Base-by-base conservation (phyloP, 129 eudicot genomes). In the Flaveria robusta region DNA sequence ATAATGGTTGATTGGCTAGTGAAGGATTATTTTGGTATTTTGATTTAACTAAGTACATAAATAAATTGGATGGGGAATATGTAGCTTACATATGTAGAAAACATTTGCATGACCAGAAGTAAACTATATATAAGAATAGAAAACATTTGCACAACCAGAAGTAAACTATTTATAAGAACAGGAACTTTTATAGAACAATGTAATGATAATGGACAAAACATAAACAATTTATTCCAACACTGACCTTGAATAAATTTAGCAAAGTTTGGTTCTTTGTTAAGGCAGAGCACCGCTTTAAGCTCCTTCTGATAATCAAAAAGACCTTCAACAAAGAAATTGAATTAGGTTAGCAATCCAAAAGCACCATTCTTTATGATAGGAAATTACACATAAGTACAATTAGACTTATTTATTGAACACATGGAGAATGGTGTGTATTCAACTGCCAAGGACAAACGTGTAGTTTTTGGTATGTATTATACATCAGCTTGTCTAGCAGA, bases 271-370 rank as follows among this genome's bases (percentile, higher is more conserved):
- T 89, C 78, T 94, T 91, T 42, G 97, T 91, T 87, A 94, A 83
- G 71, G 97, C 97, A 66, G 97, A 88, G 87, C 99, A 94, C 76
- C 99, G 88, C 86, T 94, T 94, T 74, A 94, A 82, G 88, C 96
- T 94, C 86, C 96, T 84, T 82, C 97, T 87, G 70, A 94, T 91
- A 56, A 89, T 94, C 77, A 91, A 81, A 83, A 94, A 91, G 60
- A 86, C 93, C 98, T 94, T 64, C 19, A 3, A 66, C 27, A 74
- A 16, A 51, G n/a, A 52, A 68, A 77, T 43, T 68, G 62, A 52
- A 64, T 41, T 39, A 72, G 41, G 27, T 72, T 72, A 72, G 74
- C 47, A 72, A 72, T 41, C 55, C 59, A 72, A 65, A 55, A 60
- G 34, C 37, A 18, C 31, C 16, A 66, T 14, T 80, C 14, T 66